Evolutionary conservation across 2,329 filamentous ascomycete genomes (phyloP).

Genomic region (Exophiala oligosperma): DNA sequence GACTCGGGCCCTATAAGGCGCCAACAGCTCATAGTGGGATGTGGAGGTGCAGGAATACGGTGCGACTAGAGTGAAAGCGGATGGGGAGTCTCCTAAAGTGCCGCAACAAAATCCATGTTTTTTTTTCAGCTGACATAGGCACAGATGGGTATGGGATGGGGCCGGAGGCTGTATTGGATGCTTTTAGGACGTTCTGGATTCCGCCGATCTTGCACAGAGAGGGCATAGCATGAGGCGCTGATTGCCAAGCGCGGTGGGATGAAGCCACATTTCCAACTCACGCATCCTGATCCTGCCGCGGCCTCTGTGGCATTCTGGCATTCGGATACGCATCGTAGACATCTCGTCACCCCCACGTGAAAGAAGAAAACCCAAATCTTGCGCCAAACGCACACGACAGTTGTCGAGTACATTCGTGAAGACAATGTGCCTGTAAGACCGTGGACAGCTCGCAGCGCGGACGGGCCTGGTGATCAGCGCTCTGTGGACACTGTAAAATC

Average conservation of each 20-base stretch:
- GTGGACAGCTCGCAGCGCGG: too few relatives aligned
- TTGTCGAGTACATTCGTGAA: too few relatives aligned
- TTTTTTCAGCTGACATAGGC: slow-evolving; percentile 4
- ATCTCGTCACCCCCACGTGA: not conserved
- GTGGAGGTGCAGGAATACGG: not conserved
- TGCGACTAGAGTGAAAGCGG: not conserved
- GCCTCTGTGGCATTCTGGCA: slow-evolving; percentile 20
- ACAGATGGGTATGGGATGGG: not conserved
- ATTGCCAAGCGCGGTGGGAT: slow-evolving; percentile 2
- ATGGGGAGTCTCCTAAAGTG: not conserved
- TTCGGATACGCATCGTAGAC: not conserved
- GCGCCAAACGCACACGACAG: not conserved
- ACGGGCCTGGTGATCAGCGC: too few relatives aligned
- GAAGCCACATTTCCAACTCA: slow-evolving; percentile 16
- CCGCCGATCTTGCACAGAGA: slow-evolving; percentile 6
- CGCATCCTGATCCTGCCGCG: not conserved
- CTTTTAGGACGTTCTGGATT: slow-evolving; percentile 14
- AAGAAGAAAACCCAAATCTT: not conserved
- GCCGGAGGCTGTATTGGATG: not conserved
- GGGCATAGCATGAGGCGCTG: slow-evolving; percentile 5
- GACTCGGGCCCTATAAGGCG: not conserved
- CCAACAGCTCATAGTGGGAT: not conserved
- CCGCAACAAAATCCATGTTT: not conserved
- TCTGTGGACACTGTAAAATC: too few relatives aligned
- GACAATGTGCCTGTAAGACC: too few relatives aligned